Evolutionary conservation across 2,329 filamentous ascomycete genomes (phyloP), one percentile per base, ranked within the genome.

Genomic region (Fusarium sp.): DNA sequence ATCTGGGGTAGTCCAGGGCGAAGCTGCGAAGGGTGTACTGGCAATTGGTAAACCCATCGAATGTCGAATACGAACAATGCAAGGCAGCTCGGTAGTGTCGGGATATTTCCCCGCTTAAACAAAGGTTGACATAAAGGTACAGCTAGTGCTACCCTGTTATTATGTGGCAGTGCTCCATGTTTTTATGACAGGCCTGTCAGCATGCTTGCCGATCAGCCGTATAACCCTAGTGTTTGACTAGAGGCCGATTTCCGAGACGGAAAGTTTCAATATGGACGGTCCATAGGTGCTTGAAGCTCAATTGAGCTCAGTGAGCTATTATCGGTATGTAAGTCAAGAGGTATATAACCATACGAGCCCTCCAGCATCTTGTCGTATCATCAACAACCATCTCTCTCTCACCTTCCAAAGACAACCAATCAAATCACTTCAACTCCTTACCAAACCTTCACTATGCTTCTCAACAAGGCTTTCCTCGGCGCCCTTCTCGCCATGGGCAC

Each of bases 381-480:
- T 48, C 12, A 27, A 20, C 40, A 56, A 26, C 11, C 27, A 30
- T n/a, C 17, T 15, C 9, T 15, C 9, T 48, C 17, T 4, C 17
- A 48, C 20, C 32, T 2, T 40, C 27, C 27, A 20, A 10, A 17
- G n/a, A 15, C 20, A 6, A 12, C 11, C 18, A 30, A 57, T 15
- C 12, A 17, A 55, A 38, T 2, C 18, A 4, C 32, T 2, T 1
- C 12, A 18, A 8, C 15, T 3, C 26, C 27, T n/a, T 14, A 17
- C 30, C 12, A 54, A 18, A 4, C 26, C 20, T 18, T 48, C 64
- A 69, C 10, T 33, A 69, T 69, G 67, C 67, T 66, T 27, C 37
- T 69, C 45, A 69, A 53, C n/a, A 44, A 66, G 32, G 27, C 54
- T 18, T 27, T 69, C 12, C 49, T 69, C 32, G 49, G 67, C n/a